Base-by-base conservation (phyloP, 2,329 filamentous ascomycete species). In the Xylariaceae sp. region DNA sequence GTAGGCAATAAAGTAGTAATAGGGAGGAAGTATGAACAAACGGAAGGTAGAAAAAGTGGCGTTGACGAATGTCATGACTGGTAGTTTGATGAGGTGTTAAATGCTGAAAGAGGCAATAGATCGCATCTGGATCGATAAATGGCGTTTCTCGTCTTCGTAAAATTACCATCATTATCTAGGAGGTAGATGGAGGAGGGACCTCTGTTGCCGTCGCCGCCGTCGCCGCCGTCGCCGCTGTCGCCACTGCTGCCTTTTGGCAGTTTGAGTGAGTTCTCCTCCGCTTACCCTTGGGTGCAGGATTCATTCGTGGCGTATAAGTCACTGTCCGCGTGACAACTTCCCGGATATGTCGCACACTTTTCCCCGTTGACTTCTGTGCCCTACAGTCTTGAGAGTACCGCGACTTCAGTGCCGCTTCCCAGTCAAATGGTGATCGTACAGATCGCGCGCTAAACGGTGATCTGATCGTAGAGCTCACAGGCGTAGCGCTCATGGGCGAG, bases 281-380 rank as follows among this genome's bases (percentile, higher is more conserved):
- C 82, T 97, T 97, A 60, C 92, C 92, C 72, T 92, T 92, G 6
- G 81, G 93, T 30, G 92, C 91, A 20, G 92, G 90, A 61, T 92
- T 89, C 76, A 97, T 90, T 61, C 87, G 81, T 57, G 85, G 88
- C 70, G 90, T 96, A 73, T 95, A 96, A 33, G 91, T 96, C 55
- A 96, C 90, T 13, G 92, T 97, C 63, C 92, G 83, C n/a, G 92
- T 97, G 47, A 97, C 89, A 4, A 97, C 91, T 72, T 97, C 92
- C 49, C 91, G 81, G 53, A 97, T 91, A 67, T 88, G 81, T 55
- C 86, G 83, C 51, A 86, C 78, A 64, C 80, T 86, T 26, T 85
- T 85, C 61, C 80, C 81, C 33, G 82, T 77, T 13, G 80, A 68
- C 68, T 83, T 82, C 59, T 79, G 81, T 74, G 47, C 75, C 64